These are phyloP conservation scores for Coemansia furcata DNA, from an alignment of 192 early-diverging fungal species.

Conservation along the genomic window DNA sequence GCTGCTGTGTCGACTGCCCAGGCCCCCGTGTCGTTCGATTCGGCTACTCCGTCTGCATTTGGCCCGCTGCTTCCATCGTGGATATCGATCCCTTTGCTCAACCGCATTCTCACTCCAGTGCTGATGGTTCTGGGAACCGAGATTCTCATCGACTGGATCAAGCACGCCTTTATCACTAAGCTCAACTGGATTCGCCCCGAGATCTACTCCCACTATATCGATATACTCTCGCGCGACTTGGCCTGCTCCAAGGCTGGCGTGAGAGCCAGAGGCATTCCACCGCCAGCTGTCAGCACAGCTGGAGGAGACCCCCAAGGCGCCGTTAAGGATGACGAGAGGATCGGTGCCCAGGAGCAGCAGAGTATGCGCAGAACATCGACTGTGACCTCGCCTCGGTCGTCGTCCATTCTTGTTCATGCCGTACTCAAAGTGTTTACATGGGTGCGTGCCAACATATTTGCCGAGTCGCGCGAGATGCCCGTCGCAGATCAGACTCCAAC, in stretches of 20 bases:
- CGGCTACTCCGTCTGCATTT: conserved; percentile 53
- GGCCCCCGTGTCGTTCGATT: conserved; percentile 37
- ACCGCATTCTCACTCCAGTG: conserved; percentile 71
- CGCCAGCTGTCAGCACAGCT: background rate
- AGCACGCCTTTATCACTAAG: conserved; percentile 98
- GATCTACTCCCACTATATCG: conserved; percentile 83
- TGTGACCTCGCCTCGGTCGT: conserved; percentile 13
- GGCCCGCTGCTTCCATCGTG: conserved; percentile 64
- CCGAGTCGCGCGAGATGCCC: background rate
- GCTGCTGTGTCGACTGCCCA: conserved; percentile 24
- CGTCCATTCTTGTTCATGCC: conserved; percentile 35
- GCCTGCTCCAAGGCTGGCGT: conserved; percentile 44
- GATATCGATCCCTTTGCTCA: conserved; percentile 62
- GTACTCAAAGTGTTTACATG: conserved; percentile 23
- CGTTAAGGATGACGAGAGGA: conserved; percentile 11
- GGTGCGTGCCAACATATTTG: conserved; percentile 4
- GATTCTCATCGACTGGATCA: conserved; percentile 93
- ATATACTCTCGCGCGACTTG: conserved; percentile 86
- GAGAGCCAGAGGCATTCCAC: conserved; percentile 1
- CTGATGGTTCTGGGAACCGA: conserved; percentile 87
- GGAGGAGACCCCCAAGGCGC: background rate
- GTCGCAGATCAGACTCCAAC: background rate
- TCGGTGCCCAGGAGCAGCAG: conserved; percentile 6
- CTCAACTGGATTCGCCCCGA: conserved; percentile 91
- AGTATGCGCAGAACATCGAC: background rate